These are phyloP conservation scores for Leccinellum albellum DNA, from an alignment of 768 basidiomycete genomes.

Conservation along the genomic window DNA sequence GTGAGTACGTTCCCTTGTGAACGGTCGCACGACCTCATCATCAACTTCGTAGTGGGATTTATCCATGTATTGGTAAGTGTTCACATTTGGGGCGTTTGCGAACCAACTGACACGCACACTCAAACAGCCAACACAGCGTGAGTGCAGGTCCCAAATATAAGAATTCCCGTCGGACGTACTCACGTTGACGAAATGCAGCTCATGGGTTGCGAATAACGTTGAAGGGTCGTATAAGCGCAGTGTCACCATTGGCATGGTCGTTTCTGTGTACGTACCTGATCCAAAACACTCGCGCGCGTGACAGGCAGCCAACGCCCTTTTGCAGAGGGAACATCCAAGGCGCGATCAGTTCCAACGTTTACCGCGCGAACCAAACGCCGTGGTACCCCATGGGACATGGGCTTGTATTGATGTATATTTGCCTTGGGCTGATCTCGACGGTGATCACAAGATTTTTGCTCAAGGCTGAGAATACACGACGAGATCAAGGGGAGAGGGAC, in stretches of 20 bases:
- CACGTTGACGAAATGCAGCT: constrained; percentile 24
- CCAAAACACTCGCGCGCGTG: neutral
- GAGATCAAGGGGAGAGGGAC: constrained; percentile 65
- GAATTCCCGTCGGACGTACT: neutral
- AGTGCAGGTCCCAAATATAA: constrained; percentile 10
- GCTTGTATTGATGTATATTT: constrained; percentile 71
- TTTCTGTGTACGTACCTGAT: constrained; percentile 46
- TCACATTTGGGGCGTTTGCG: neutral
- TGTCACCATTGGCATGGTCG: constrained; percentile 66
- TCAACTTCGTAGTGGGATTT: constrained; percentile 53
- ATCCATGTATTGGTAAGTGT: constrained; percentile 63
- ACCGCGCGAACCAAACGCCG: constrained; percentile 61
- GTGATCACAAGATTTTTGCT: constrained; percentile 40
- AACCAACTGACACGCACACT: neutral
- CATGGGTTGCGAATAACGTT: constrained; percentile 65
- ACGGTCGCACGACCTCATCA: neutral
- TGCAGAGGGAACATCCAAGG: constrained; percentile 69
- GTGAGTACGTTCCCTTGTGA: constrained; percentile 32
- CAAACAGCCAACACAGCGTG: constrained; percentile 56
- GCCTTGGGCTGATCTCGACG: constrained; percentile 53
- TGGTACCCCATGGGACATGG: constrained; percentile 64
- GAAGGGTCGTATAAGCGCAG: constrained; percentile 77
- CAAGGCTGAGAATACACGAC: constrained; percentile 57
- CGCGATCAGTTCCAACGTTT: constrained; percentile 76
- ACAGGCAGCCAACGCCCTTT: neutral